These are phyloP conservation scores for Lentinula edodes DNA, from an alignment of 768 basidiomycete genomes.

Conservation along the genomic window DNA sequence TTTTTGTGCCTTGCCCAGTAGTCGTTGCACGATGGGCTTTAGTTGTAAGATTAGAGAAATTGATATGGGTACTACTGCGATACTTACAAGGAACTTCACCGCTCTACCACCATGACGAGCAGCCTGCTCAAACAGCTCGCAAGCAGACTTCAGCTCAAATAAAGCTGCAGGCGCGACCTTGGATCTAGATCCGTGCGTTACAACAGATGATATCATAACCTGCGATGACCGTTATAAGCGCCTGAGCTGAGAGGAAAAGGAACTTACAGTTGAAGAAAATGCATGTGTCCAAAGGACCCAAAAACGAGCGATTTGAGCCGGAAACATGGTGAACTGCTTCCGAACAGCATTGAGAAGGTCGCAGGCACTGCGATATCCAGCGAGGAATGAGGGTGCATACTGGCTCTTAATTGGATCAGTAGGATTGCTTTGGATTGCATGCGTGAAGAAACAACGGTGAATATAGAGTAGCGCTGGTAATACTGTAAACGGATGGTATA, in stretches of 20 bases:
- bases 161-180: constrained; percentile 71
- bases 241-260: not conserved
- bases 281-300: constrained; percentile 74
- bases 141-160: constrained; percentile 55
- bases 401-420: constrained; percentile 63
- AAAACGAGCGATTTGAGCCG: constrained; percentile 55
- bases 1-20: constrained; percentile 56
- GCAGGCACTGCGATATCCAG: constrained; percentile 63
- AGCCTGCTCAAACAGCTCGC: constrained; percentile 62
- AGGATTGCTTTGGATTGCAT: constrained; percentile 61
- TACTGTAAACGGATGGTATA: constrained; percentile 1
- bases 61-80: not conserved
- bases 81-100: constrained; percentile 60
- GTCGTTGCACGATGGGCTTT: constrained; percentile 61
- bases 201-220: constrained; percentile 78
- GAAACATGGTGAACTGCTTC: constrained; percentile 44
- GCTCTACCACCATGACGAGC: constrained; percentile 59
- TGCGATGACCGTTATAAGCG: constrained; percentile 15
- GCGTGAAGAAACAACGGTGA: constrained; percentile 73
- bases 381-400: constrained; percentile 62
- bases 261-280: constrained; percentile 56
- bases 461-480: constrained; percentile 61
- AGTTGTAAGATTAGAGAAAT: constrained; percentile 2
- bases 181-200: constrained; percentile 59
- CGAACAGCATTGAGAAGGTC: constrained; percentile 46